phyloP scores from a whole-genome alignment of 2,329 filamentous ascomycete genomes.

The Fusarium coicis region DNA sequence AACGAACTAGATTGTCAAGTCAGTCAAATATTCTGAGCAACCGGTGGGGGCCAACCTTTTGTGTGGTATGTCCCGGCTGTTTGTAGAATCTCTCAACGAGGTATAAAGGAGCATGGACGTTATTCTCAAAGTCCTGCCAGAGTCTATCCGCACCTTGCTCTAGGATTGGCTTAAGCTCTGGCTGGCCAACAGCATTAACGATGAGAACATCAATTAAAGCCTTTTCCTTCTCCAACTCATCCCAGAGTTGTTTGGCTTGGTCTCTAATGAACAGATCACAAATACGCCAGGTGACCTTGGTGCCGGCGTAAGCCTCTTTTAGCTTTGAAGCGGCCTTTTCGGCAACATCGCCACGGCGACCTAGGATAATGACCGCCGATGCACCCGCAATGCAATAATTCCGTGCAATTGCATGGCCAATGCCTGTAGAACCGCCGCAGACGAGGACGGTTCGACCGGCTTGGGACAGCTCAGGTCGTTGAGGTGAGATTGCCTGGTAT shows the following conservation, averaged over 20 bases:
- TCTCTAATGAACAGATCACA: constrained; percentile 15
- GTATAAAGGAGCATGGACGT: constrained; percentile 30
- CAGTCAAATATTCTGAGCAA: neutral
- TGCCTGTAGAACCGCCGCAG: constrained; percentile 72
- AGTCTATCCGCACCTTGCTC: constrained; percentile 37
- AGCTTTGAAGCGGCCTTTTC: constrained; percentile 13
- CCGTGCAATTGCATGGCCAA: constrained; percentile 72
- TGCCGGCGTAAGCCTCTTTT: constrained; percentile 6
- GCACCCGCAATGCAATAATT: constrained; percentile 60
- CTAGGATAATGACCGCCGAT: constrained; percentile 51
- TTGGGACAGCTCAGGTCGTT: constrained; percentile 53
- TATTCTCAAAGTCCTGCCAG: constrained; percentile 39
- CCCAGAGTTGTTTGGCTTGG: constrained; percentile 14
- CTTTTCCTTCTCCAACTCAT: constrained; percentile 3
- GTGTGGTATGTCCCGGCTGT: constrained; percentile 13
- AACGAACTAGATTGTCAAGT: neutral
- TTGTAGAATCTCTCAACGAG: constrained; percentile 33
- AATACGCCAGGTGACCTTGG: neutral
- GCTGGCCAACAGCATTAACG: constrained; percentile 19
- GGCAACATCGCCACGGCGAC: constrained; percentile 30
- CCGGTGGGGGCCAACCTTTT: constrained; percentile 15
- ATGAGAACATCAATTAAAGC: constrained; percentile 21
- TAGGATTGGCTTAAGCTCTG: constrained; percentile 20
- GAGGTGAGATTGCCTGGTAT: constrained; percentile 53
- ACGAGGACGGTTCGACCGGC: constrained; percentile 68